Percentiles rank a stretch among this genome's conserved stretches.
Evolutionary conservation across 208 protist genomes (phyloP).

Genomic region (Leishmania lainsoni): DNA sequence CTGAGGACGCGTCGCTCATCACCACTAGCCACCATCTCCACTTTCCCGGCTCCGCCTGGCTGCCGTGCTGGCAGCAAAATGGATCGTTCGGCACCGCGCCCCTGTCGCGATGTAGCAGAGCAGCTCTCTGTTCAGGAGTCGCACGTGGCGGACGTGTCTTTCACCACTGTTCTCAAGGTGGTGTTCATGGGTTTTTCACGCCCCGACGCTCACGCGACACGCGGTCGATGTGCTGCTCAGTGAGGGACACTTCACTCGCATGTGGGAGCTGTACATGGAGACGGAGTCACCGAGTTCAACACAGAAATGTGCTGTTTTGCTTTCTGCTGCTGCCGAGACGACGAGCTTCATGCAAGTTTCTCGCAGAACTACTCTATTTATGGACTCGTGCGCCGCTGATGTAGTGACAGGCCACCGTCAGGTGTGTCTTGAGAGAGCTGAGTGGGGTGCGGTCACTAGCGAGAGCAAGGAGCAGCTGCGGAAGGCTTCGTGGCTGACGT

Average conservation of each 20-base stretch:
- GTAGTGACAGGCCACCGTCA: constrained; percentile 40
- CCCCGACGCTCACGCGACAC: constrained; percentile 7
- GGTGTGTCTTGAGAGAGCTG: constrained; percentile 42
- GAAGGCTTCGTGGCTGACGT: constrained; percentile 37
- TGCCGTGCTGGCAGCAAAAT: constrained; percentile 1
- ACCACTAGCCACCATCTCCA: constrained; percentile 30
- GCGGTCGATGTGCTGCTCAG: constrained; percentile 23
- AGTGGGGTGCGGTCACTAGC: constrained; percentile 32
- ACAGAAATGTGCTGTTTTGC: neutral
- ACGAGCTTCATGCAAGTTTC: neutral
- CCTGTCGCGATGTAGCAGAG: constrained; percentile 27
- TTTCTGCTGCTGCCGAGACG: neutral
- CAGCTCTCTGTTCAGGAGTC: constrained; percentile 11
- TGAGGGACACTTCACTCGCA: constrained; percentile 12
- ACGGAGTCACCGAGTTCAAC: neutral
- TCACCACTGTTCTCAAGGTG: constrained; percentile 12
- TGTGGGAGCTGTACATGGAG: constrained; percentile 21
- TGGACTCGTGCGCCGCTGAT: neutral
- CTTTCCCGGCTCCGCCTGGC: constrained; percentile 33
- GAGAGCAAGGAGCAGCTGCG: constrained; percentile 22
- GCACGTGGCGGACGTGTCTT: constrained; percentile 18
- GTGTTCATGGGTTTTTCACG: constrained; percentile 43
- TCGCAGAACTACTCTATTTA: neutral
- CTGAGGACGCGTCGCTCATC: neutral
- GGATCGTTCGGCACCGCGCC: constrained; percentile 12